Conservation (phyloP, 345 rosid species). For the Noccaea bulbosa region DNA sequence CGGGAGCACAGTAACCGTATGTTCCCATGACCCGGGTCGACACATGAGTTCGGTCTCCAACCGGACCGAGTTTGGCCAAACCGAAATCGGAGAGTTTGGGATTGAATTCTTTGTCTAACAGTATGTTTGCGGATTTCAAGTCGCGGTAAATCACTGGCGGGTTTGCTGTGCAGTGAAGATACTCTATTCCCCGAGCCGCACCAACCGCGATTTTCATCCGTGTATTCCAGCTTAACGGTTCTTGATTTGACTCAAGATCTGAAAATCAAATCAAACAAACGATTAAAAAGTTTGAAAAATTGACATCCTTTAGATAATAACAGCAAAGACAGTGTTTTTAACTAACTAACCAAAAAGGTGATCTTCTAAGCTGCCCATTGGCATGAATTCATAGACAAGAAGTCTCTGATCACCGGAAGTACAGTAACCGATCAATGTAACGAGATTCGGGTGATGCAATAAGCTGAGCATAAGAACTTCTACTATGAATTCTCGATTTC, state of each 20-base stretch:
- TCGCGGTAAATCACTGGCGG: conserved; percentile 97
- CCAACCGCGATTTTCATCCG: conserved; percentile 89
- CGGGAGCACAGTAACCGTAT: conserved; percentile 97
- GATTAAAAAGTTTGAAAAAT: background rate
- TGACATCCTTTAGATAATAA: background rate
- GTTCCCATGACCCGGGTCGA: conserved; percentile 99
- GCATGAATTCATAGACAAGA: conserved; percentile 93
- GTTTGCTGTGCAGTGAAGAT: conserved; percentile 86
- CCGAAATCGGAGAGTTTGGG: conserved; percentile 95
- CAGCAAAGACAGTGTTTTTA: background rate
- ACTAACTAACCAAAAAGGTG: conserved; percentile 81
- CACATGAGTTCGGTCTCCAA: conserved; percentile 96
- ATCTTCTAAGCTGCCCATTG: conserved; percentile 93
- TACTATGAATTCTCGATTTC: conserved; percentile 86
- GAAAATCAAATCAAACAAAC: conserved; percentile 15
- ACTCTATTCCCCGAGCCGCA: conserved; percentile 88
- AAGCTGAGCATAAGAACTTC: conserved; percentile 98
- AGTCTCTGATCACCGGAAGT: conserved; percentile 95
- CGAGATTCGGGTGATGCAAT: conserved; percentile 85
- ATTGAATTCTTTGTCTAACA: conserved; percentile 73
- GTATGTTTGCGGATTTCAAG: conserved; percentile 87
- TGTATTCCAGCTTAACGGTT: conserved; percentile 74
- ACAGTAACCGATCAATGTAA: conserved; percentile 88
- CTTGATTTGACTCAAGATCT: conserved; percentile 61
- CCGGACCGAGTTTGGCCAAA: conserved; percentile 94